A percentile compares a stretch with the other conserved stretches of the same genome.
phyloP scores from a whole-genome alignment of 1,284 basidiomycete species.

The Sutorius eximius region DNA sequence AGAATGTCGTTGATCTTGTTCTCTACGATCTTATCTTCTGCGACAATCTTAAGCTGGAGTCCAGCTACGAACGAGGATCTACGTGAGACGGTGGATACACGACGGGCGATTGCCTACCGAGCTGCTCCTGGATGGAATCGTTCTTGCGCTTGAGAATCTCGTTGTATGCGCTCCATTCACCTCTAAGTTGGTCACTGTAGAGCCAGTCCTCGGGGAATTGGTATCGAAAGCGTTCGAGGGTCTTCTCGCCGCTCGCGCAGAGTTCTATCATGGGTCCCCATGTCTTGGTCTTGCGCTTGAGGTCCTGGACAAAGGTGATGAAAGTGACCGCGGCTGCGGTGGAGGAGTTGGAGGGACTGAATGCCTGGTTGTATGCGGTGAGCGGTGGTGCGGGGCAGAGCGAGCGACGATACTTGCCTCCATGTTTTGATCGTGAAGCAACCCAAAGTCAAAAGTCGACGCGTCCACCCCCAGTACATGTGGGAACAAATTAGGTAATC shows the following conservation, averaged over 20 bases:
- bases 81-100: conserved; percentile 1
- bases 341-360: conserved; percentile 68
- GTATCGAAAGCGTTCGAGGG: conserved; percentile 93
- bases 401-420: conserved; percentile 21
- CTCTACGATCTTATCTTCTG: conserved; percentile 97
- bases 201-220: conserved; percentile 98
- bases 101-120: conserved; percentile 51
- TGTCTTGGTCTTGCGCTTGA: conserved; percentile 94
- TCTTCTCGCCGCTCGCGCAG: conserved; percentile 94
- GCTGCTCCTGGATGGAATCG: conserved; percentile 96
- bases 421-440: conserved; percentile 28
- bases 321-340: conserved; percentile 98
- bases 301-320: conserved; percentile 98
- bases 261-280: conserved; percentile 98
- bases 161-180: conserved; percentile 98
- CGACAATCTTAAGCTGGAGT: conserved; percentile 97
- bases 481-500: conserved; percentile 31
- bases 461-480: conserved; percentile 17
- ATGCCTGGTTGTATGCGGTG: conserved; percentile 40
- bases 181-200: conserved; percentile 94
- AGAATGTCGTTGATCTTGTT: conserved; percentile 90
- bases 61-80: conserved; percentile 59
- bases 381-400: conserved; percentile 1
- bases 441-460: conserved; percentile 3
- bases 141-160: conserved; percentile 98